Evolutionary conservation across 129 eudicot genomes (phyloP), one percentile per base, ranked within the genome.

Genomic region (Flaveria trinervia): DNA sequence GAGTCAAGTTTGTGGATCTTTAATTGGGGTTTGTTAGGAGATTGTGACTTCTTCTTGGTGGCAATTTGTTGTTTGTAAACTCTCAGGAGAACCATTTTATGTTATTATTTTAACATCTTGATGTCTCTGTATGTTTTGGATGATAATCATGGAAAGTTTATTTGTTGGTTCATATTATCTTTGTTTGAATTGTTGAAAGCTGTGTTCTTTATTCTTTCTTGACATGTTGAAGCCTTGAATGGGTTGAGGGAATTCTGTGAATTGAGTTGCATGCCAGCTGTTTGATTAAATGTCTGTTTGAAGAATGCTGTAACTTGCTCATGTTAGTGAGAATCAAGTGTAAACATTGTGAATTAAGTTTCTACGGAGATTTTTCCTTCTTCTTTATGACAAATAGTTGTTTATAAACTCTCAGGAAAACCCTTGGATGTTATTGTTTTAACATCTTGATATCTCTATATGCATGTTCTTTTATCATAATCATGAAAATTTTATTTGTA

Each of bases 211-310:
- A 9, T 9, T 12, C 50, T 45, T 45, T 45, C 13, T 45, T 45
- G 50, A 1, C 43, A 36, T 25, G 49, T 23, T 68, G 41, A 10
- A 23, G 10, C 52, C 14, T 18, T 56, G 13, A 39, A 73, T 3
- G 22, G 5, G 28, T 60, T n/a, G 6, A 49, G 57, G 6, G 68
- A 43, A 57, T 57, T 41, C 9, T 5, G 41, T 68, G 59, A 70
- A 66, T 33, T 75, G 20, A 68, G 46, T 26, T 74, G 77, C 60
- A 64, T 25, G 59, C 79, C 78, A 76, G 44, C 25, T 76, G 78
- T 76, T 81, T 62, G 80, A 73, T 74, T n/a, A 74, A n/a, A 80
- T 74, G 66, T 49, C 71, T 45, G 26, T 50, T 9, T 51, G 65
- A 11, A 79, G 43, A 71, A 13, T 56, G 33, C 54, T 56, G 20